Evolutionary conservation across 208 protist species (phyloP).

Genomic region (Strigomonas galati): DNA sequence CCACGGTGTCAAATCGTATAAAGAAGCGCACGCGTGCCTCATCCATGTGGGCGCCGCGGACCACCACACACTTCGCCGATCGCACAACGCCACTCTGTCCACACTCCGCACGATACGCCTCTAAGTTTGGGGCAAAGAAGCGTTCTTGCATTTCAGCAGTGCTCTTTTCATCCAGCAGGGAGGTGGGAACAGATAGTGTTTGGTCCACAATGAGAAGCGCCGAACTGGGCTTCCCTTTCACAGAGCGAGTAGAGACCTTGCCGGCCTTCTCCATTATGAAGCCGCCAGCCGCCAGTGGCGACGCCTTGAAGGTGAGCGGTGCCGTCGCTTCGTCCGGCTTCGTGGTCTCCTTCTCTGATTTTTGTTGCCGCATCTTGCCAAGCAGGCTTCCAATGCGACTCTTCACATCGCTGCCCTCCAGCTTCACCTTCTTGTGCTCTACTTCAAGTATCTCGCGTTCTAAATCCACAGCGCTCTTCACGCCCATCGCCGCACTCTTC

Average conservation of each 20-base stretch:
- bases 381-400: constrained; percentile 57
- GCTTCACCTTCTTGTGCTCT: constrained; percentile 46
- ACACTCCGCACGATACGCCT: constrained; percentile 39
- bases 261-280: constrained; percentile 45
- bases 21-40: constrained; percentile 51
- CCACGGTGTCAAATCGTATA: constrained; percentile 81
- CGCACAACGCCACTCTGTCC: constrained; percentile 59
- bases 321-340: constrained; percentile 19
- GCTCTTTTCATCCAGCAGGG: not conserved
- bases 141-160: not conserved
- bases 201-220: constrained; percentile 64
- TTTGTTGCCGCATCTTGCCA: constrained; percentile 47
- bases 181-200: not conserved
- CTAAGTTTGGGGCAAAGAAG: constrained; percentile 23
- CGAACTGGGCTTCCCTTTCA: constrained; percentile 71
- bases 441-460: constrained; percentile 60
- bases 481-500: constrained; percentile 65
- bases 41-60: constrained; percentile 14
- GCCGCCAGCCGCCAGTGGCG: constrained; percentile 60
- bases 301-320: constrained; percentile 59
- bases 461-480: constrained; percentile 61
- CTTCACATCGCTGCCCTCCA: constrained; percentile 56
- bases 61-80: not conserved
- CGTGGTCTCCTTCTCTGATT: too few relatives aligned
- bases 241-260: constrained; percentile 1